These are phyloP conservation scores for Conidiobolus incongruus DNA, from an alignment of 371 early-diverging fungal genomes.

Conservation along the genomic window DNA sequence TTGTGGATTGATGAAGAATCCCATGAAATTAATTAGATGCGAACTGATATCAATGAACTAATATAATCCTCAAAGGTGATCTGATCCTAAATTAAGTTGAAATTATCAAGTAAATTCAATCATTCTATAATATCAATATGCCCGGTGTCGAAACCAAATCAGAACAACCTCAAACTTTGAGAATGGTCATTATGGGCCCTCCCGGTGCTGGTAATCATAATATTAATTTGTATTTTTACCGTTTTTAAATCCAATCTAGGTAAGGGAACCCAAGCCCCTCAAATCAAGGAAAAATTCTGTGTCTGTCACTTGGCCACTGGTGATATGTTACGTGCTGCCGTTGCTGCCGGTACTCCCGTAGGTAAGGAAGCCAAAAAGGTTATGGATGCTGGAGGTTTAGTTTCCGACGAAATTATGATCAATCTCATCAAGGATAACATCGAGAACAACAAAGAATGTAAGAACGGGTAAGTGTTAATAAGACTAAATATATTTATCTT, in stretches of 20 bases:
- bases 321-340: slow-evolving; percentile 97
- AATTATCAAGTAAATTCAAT: too few species aligned
- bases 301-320: slow-evolving; percentile 97
- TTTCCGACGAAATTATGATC: slow-evolving; percentile 95
- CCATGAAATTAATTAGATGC: too few species aligned
- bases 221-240: neutral
- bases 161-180: slow-evolving; percentile 20
- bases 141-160: neutral
- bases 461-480: slow-evolving; percentile 57
- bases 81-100: too few species aligned
- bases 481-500: neutral
- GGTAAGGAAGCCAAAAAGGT: slow-evolving; percentile 92
- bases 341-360: slow-evolving; percentile 71
- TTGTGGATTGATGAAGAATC: too few species aligned
- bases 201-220: slow-evolving; percentile 65
- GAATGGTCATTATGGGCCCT: slow-evolving; percentile 95
- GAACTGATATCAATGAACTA: too few species aligned
- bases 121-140: too few species aligned
- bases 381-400: slow-evolving; percentile 95
- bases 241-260: slow-evolving; percentile 17
- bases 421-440: slow-evolving; percentile 90
- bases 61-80: too few species aligned
- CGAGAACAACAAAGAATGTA: slow-evolving; percentile 74
- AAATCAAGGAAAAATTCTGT: slow-evolving; percentile 82
- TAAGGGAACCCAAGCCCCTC: slow-evolving; percentile 96